Percentiles rank a stretch among this genome's conserved stretches.
Evolutionary conservation across 75 land plant genomes (phyloP).

Genomic region (Pinus albicaulis): DNA sequence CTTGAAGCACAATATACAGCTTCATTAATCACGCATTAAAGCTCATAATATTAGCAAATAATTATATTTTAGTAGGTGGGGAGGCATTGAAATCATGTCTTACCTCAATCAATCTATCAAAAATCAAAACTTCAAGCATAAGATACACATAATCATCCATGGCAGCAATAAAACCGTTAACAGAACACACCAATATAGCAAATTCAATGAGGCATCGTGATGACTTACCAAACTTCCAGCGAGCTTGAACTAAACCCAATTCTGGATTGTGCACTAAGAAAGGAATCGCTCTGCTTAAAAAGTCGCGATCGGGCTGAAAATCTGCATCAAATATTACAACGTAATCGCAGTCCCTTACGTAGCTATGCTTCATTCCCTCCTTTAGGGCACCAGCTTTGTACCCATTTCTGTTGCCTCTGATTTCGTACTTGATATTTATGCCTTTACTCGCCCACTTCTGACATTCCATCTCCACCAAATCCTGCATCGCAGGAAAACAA

Average conservation of each 20-base stretch:
- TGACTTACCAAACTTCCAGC: slow-evolving; percentile 75
- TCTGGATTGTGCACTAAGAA: slow-evolving; percentile 70
- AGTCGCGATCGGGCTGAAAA: slow-evolving; percentile 66
- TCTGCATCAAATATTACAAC: slow-evolving; percentile 66
- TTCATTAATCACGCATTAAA: no score
- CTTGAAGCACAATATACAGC: no score
- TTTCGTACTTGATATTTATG: slow-evolving; percentile 74
- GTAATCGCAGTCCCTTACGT: slow-evolving; percentile 46
- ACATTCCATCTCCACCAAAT: slow-evolving; percentile 65
- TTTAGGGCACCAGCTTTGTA: slow-evolving; percentile 84
- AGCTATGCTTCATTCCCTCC: slow-evolving; percentile 69
- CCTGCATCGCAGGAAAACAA: slow-evolving; percentile 18
- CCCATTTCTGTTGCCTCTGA: slow-evolving; percentile 65
- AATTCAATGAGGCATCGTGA: no score
- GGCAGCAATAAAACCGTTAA: no score
- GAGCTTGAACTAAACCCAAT: slow-evolving; percentile 63
- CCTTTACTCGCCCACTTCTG: slow-evolving; percentile 76
- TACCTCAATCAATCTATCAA: no score
- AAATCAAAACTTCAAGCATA: no score
- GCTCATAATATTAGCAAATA: no score
- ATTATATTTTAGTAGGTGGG: no score
- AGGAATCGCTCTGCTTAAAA: slow-evolving; percentile 50
- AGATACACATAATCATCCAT: no score
- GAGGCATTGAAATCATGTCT: no score
- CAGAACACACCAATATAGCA: no score